Conservation (phyloP, 177 flowering plant genomes). For the Vitis hybrid region DNA sequence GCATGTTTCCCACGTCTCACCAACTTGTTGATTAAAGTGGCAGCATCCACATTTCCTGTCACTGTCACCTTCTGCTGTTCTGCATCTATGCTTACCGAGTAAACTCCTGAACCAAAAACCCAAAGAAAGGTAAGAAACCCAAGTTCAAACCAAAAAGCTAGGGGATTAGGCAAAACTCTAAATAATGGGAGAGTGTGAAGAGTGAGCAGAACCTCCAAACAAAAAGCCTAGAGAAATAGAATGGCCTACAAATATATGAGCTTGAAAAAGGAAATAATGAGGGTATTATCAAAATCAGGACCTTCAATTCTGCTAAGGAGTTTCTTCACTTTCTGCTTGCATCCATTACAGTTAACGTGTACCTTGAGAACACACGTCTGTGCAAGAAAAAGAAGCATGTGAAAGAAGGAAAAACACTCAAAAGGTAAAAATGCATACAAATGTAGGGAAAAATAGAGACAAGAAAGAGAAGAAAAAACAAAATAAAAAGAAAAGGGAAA, state of each 20-base stretch:
- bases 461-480: background rate
- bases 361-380: slow-evolving; percentile 37
- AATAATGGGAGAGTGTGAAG: too few species aligned
- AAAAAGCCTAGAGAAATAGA: background rate
- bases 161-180: too few species aligned
- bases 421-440: background rate
- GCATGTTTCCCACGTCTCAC: slow-evolving; percentile 34
- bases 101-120: slow-evolving; percentile 31
- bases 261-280: background rate
- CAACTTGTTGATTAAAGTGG: slow-evolving; percentile 30
- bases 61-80: slow-evolving; percentile 36
- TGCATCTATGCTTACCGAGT: slow-evolving; percentile 25
- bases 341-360: slow-evolving; percentile 37
- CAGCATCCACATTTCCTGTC: slow-evolving; percentile 29
- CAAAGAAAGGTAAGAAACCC: background rate
- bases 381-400: background rate
- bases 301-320: slow-evolving; percentile 37
- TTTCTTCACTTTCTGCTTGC: slow-evolving; percentile 38
- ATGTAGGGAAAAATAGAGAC: background rate
- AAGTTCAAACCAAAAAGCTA: background rate
- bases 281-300: background rate
- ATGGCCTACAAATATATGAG: background rate
- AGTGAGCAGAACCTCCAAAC: background rate
- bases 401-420: background rate
- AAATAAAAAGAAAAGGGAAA: background rate